These are phyloP conservation scores for Heliamphora exappendiculata DNA, from an alignment of 148 eudicot species.

Conservation along the genomic window DNA sequence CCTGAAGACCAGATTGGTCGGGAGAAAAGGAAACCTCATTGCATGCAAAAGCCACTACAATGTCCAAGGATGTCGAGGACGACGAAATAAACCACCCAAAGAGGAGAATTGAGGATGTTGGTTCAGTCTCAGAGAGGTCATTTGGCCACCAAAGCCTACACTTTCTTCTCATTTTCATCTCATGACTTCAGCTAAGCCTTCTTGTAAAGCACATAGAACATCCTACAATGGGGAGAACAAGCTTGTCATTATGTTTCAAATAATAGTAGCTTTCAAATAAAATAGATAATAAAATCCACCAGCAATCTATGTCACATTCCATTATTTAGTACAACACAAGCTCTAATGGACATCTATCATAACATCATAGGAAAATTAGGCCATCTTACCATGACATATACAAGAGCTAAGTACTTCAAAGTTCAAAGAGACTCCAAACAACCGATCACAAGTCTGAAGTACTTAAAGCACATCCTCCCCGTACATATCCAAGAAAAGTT, in stretches of 20 bases:
- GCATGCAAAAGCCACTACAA: slow-evolving; percentile 71
- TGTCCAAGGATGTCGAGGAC: slow-evolving; percentile 50
- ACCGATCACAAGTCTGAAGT: too few species aligned
- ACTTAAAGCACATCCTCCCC: too few species aligned
- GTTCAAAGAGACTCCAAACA: too few species aligned
- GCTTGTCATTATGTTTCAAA: too few species aligned
- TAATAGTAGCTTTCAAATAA: background rate
- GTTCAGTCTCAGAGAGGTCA: slow-evolving; percentile 27
- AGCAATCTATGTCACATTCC: background rate
- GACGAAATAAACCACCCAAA: slow-evolving; percentile 80
- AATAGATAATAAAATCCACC: background rate
- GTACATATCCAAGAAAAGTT: too few species aligned
- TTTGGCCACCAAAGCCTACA: slow-evolving; percentile 95
- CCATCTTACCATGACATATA: too few species aligned
- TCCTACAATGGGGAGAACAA: background rate
- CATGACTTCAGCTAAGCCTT: slow-evolving; percentile 7
- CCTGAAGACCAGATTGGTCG: slow-evolving; percentile 34
- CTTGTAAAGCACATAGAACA: background rate
- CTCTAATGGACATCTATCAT: too few species aligned
- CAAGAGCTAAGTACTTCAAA: too few species aligned
- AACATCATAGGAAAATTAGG: too few species aligned
- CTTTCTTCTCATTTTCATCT: slow-evolving; percentile 36
- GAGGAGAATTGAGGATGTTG: slow-evolving; percentile 29
- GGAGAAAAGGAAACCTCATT: slow-evolving; percentile 32
- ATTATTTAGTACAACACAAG: too few species aligned